A percentile compares a stretch with the other conserved stretches of the same genome.
These are phyloP conservation scores for Obelidium mucronatum DNA, from an alignment of 192 early-diverging fungal genomes.

Conservation along the genomic window DNA sequence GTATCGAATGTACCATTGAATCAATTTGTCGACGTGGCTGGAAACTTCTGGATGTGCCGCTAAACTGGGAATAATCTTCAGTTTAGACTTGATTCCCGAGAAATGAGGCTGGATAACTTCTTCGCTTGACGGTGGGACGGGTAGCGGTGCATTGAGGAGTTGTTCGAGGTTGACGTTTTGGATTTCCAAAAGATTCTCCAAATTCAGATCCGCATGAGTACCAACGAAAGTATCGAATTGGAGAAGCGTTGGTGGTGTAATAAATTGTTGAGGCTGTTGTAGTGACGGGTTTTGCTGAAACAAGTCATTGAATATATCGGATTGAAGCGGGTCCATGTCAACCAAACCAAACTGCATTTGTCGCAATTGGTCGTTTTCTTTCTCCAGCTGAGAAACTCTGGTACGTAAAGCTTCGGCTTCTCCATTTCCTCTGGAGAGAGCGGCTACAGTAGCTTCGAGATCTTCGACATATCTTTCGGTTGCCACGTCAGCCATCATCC, in stretches of 20 bases:
- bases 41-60: not conserved
- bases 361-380: not conserved
- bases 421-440: not conserved
- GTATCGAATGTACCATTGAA: not conserved
- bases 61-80: not conserved
- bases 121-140: not conserved
- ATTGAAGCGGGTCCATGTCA: not conserved
- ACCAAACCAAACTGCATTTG: not conserved
- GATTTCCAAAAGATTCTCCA: not conserved
- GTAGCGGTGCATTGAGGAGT: not conserved
- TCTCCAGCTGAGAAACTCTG: not conserved
- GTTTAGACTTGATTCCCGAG: not conserved
- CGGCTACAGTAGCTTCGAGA: constrained; percentile 5
- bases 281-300: too few relatives aligned
- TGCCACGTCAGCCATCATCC: too few relatives aligned
- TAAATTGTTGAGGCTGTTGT: not conserved
- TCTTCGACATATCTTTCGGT: constrained; percentile 34
- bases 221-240: not conserved
- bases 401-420: not conserved
- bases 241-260: not conserved
- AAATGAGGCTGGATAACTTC: not conserved
- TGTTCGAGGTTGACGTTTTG: not conserved
- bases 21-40: constrained; percentile 1
- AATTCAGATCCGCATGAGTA: constrained; percentile 3
- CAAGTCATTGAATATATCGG: not conserved